Evolutionary conservation across 257 asterid species (phyloP).

Genomic region (Ilex aquifolium): DNA sequence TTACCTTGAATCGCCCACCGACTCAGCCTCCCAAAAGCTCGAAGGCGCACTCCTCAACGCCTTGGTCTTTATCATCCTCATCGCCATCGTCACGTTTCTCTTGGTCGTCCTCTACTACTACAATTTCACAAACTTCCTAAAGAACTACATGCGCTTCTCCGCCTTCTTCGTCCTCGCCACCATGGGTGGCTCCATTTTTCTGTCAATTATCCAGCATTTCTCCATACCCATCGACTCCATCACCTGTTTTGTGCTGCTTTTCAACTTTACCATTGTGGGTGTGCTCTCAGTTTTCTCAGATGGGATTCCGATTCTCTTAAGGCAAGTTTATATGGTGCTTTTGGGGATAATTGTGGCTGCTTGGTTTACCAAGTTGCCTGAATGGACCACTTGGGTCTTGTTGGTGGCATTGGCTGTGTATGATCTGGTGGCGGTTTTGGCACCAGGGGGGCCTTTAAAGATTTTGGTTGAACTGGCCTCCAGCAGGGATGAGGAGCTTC

Average conservation of each 20-base stretch:
- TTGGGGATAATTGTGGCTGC: constrained; percentile 88
- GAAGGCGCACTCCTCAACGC: constrained; percentile 84
- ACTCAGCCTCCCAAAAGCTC: constrained; percentile 63
- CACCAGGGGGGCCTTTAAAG: constrained; percentile 94
- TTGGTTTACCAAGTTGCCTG: constrained; percentile 87
- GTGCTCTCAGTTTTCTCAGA: constrained; percentile 67
- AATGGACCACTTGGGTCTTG: constrained; percentile 95
- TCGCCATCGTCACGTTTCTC: constrained; percentile 72
- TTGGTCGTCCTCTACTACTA: constrained; percentile 78
- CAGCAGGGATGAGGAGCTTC: constrained; percentile 75
- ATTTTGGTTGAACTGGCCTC: constrained; percentile 89
- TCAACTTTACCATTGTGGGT: constrained; percentile 67
- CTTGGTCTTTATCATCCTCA: constrained; percentile 60
- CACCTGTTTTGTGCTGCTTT: constrained; percentile 50
- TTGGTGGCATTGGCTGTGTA: constrained; percentile 84
- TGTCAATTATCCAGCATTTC: constrained; percentile 60
- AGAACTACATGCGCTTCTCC: constrained; percentile 79
- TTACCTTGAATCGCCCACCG: constrained; percentile 74
- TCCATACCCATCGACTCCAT: constrained; percentile 65
- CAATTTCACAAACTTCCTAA: constrained; percentile 71
- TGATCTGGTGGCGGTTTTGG: constrained; percentile 83
- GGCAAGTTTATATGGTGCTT: constrained; percentile 71
- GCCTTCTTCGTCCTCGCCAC: constrained; percentile 58
- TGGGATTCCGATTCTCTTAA: constrained; percentile 71
- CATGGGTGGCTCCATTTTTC: constrained; percentile 79